A percentile compares a stretch with the other conserved stretches of the same genome.
Conservation (phyloP, 2,329 filamentous ascomycete genomes). For the Chrysosphaeria jannelii region DNA sequence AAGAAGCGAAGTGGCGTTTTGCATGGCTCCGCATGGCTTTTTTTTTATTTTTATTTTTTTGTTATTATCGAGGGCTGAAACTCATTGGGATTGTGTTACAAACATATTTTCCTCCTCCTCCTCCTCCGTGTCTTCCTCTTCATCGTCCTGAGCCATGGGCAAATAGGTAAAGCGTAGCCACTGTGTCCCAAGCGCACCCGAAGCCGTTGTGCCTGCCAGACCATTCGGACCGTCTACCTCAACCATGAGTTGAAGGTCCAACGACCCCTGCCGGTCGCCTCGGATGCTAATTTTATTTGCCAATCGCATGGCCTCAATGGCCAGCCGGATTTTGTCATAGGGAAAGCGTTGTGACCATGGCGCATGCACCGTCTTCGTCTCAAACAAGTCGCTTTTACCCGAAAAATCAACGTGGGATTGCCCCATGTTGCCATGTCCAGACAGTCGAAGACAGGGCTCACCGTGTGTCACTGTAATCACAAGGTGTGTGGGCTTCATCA, state of each 20-base stretch:
- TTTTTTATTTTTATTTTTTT: too few relatives aligned
- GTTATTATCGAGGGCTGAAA: too few relatives aligned
- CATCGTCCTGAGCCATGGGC: conserved; percentile 34
- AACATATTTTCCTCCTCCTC: conserved; percentile 4
- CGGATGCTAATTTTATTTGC: conserved; percentile 80
- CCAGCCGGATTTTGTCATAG: conserved; percentile 61
- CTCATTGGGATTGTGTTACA: too few relatives aligned
- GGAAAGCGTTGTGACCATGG: conserved; percentile 47
- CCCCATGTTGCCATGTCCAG: conserved; percentile 27
- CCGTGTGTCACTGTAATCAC: conserved; percentile 33
- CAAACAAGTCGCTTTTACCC: conserved; percentile 33
- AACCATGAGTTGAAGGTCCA: conserved; percentile 91
- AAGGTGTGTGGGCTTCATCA: conserved; percentile 41
- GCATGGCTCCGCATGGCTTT: too few relatives aligned
- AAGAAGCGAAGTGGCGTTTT: too few relatives aligned
- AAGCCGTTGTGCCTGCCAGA: too few relatives aligned
- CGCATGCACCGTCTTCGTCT: conserved; percentile 37
- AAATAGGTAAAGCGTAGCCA: conserved; percentile 69
- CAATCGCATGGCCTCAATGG: conserved; percentile 71
- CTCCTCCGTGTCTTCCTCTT: conserved; percentile 10
- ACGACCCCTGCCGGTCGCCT: conserved; percentile 62
- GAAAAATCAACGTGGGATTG: conserved; percentile 36
- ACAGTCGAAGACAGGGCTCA: conserved; percentile 45
- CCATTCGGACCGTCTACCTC: conserved; percentile 50
- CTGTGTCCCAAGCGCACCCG: conserved; percentile 22